Conservation (phyloP, 2,329 filamentous ascomycete species). For the Penicillium palitans region DNA sequence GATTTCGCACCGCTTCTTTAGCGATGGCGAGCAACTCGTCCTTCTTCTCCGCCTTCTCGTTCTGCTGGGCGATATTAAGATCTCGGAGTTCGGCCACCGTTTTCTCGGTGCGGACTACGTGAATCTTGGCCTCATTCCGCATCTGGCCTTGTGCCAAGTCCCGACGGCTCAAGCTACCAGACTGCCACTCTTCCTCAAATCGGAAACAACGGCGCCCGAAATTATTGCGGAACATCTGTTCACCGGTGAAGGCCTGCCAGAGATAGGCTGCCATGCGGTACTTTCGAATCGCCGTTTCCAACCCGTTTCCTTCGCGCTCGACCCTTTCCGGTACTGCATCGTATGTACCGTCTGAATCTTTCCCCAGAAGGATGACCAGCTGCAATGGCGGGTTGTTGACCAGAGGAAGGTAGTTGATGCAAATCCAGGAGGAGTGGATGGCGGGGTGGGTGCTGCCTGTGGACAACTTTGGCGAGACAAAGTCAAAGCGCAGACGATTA, state of each 20-base stretch:
- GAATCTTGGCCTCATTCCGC: constrained; percentile 87
- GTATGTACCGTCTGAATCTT: constrained; percentile 82
- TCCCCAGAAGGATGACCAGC: constrained; percentile 81
- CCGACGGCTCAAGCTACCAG: constrained; percentile 73
- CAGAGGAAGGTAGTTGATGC: constrained; percentile 81
- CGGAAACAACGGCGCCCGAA: constrained; percentile 83
- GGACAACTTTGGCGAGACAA: constrained; percentile 76
- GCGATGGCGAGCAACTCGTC: constrained; percentile 76
- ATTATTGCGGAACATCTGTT: constrained; percentile 90
- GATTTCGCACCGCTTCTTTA: constrained; percentile 70
- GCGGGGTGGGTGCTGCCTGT: constrained; percentile 61
- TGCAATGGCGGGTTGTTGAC: constrained; percentile 80
- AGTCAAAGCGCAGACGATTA: constrained; percentile 86
- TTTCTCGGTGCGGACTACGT: constrained; percentile 78
- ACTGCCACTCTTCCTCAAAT: constrained; percentile 93
- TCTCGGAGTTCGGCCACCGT: constrained; percentile 82
- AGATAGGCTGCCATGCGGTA: constrained; percentile 94
- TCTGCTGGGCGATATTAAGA: constrained; percentile 75
- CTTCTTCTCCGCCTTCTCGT: constrained; percentile 66
- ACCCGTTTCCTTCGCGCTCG: constrained; percentile 75
- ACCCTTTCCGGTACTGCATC: constrained; percentile 75
- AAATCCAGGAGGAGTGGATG: constrained; percentile 76
- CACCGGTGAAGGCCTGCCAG: constrained; percentile 95
- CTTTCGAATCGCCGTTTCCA: constrained; percentile 81
- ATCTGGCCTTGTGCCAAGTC: constrained; percentile 71